Evolutionary conservation across 2,329 filamentous ascomycete species (phyloP).

Genomic region (Cylindrodendrum hubeiense): DNA sequence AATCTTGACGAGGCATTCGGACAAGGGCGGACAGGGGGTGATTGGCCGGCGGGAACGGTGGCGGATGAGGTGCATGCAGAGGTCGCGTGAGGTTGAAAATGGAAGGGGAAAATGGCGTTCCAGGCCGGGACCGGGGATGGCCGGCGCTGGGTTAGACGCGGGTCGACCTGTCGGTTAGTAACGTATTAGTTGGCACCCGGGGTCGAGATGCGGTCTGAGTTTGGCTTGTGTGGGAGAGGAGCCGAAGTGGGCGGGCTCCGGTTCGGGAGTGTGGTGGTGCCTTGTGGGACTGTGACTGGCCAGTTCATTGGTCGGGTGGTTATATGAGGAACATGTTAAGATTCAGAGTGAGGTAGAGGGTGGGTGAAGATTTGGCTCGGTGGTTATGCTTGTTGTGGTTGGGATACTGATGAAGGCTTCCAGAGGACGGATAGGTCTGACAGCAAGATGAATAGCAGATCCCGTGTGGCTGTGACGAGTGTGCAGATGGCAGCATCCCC

Average conservation of each 20-base stretch:
- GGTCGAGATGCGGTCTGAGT: slow-evolving; percentile 1
- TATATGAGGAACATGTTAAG: no score
- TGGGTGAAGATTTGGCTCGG: no score
- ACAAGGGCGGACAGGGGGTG: neutral
- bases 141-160: neutral
- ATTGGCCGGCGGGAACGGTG: neutral
- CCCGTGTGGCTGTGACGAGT: no score
- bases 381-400: no score
- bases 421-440: no score
- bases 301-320: no score
- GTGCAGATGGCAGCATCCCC: no score
- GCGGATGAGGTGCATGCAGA: slow-evolving; percentile 16
- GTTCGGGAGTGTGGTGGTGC: neutral
- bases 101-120: neutral
- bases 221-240: neutral
- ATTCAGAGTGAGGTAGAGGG: no score
- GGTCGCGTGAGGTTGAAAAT: slow-evolving; percentile 22
- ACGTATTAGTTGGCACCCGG: neutral
- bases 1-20: neutral
- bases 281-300: neutral
- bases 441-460: no score
- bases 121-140: slow-evolving; percentile 1
- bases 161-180: neutral
- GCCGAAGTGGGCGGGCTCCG: neutral
- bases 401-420: no score